Evolutionary conservation across 495 filamentous ascomycete species (phyloP), one percentile per base, ranked within the genome.

Genomic region (Aspergillus mulundensis): DNA sequence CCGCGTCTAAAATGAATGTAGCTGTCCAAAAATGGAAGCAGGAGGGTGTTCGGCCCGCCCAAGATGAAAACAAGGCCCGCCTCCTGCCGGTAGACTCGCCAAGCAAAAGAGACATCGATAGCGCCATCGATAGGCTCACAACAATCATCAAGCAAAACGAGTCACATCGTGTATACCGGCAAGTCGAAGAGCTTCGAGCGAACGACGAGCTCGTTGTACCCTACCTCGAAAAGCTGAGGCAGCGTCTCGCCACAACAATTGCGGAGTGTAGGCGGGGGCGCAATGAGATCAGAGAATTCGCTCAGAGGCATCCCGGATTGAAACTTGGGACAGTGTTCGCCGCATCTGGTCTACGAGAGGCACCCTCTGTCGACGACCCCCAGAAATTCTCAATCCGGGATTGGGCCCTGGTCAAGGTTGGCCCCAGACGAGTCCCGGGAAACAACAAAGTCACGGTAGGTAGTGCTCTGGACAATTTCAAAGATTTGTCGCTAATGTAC

Each of bases 321-420:
- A 19, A 3, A 0, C 24, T 53, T 0, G 50, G 50, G 2, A 1
- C 38, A 1, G 50, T 53, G 21, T 42, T 53, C n/a, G 36, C 50
- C 3, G 0, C 39, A 6, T 43, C 50, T 7, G 36, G 50, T 42
- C 12, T 42, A 0, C 39, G 36, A 12, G 50, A 30, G 23, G 23
- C 8, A 21, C 50, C 20, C 4, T 15, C 38, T 16, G 18, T 15
- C 1, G 10, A 10, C 8, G 20, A 28, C 8, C 25, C 50, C 0
- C 18, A 14, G 10, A 19, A 53, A 18, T 23, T 53, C 36, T 53
- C 50, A 12, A 53, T 43, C 38, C 20, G 50, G 7, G 50, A 53
- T 14, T 53, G 50, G 50, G 50, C 50, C 11, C 36, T 53, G 1
- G 15, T 53, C 21, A 16, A 15, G 32, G n/a, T 16, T 2, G 15